phyloP scores from a whole-genome alignment of 345 rosid species.

The Salix viminalis region DNA sequence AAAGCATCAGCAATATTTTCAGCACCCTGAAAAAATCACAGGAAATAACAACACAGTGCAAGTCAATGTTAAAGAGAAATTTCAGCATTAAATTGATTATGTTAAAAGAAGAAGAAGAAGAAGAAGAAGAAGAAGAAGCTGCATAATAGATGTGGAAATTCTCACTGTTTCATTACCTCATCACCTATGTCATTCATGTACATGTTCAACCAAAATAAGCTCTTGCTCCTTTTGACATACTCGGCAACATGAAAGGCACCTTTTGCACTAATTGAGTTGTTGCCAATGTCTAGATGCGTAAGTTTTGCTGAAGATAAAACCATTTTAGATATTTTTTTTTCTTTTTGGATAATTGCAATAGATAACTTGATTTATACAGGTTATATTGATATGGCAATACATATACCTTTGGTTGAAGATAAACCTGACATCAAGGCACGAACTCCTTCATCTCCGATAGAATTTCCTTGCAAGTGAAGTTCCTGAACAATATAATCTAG shows the following conservation, averaged over 20 bases:
- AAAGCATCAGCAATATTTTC: constrained; percentile 78
- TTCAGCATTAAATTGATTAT: background rate
- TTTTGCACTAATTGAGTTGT: constrained; percentile 77
- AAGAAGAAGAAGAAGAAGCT: background rate
- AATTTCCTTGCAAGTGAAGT: constrained; percentile 92
- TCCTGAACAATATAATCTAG: constrained; percentile 42
- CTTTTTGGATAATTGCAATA: constrained; percentile 1
- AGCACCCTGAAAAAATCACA: constrained; percentile 62
- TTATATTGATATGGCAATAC: constrained; percentile 1
- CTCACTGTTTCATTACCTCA: constrained; percentile 48
- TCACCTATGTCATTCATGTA: constrained; percentile 97
- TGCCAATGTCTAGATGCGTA: constrained; percentile 77
- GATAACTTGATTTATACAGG: background rate
- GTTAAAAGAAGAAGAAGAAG: background rate
- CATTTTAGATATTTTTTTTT: constrained; percentile 12
- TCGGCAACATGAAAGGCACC: constrained; percentile 84
- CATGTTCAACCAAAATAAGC: constrained; percentile 86
- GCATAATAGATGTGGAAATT: background rate
- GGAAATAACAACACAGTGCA: constrained; percentile 8
- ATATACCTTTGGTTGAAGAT: constrained; percentile 76
- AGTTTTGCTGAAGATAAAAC: constrained; percentile 50
- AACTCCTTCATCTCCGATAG: constrained; percentile 90
- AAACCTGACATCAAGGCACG: constrained; percentile 80
- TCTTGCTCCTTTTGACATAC: constrained; percentile 80
- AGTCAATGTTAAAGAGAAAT: constrained; percentile 3